A percentile compares a stretch with the other conserved stretches of the same genome.
Conservation (phyloP, 1,284 basidiomycete genomes). For the Caloboletus firmus region DNA sequence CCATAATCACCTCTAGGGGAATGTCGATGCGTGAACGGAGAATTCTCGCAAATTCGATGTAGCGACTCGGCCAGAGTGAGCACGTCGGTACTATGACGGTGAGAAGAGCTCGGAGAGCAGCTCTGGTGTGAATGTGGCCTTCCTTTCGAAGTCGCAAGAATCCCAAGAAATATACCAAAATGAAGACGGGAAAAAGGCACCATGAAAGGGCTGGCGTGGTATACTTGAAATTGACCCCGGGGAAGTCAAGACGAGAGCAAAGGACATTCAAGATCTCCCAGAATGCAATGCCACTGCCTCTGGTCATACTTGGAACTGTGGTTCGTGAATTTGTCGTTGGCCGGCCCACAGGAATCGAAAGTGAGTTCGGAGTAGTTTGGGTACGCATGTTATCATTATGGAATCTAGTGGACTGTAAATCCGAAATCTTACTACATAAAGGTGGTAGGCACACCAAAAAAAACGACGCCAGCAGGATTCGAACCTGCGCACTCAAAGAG, state of each 20-base stretch:
- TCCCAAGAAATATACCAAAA: slow-evolving; percentile 3
- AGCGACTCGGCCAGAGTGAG: slow-evolving; percentile 39
- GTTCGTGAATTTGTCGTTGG: neutral
- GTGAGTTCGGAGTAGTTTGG: no score
- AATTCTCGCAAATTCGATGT: slow-evolving; percentile 31
- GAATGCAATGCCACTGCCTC: neutral
- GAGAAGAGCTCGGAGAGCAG: slow-evolving; percentile 34
- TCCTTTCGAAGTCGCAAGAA: slow-evolving; percentile 8
- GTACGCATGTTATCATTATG: no score
- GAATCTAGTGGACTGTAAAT: no score
- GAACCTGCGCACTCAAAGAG: slow-evolving; percentile 43
- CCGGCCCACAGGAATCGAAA: no score
- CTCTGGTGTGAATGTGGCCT: slow-evolving; percentile 21
- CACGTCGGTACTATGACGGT: slow-evolving; percentile 35
- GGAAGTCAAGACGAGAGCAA: neutral
- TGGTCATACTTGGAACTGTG: slow-evolving; percentile 7
- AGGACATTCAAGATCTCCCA: slow-evolving; percentile 3
- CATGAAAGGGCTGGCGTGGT: slow-evolving; percentile 1
- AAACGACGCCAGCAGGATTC: slow-evolving; percentile 40
- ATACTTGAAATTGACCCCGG: neutral
- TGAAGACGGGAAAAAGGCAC: slow-evolving; percentile 9
- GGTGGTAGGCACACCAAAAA: slow-evolving; percentile 7
- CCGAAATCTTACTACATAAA: no score
- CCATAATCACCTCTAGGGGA: slow-evolving; percentile 29
- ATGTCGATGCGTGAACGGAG: slow-evolving; percentile 16